Evolutionary conservation across 805 yeast species (phyloP), one percentile per base, ranked within the genome.

Genomic region (Pichia exigua): DNA sequence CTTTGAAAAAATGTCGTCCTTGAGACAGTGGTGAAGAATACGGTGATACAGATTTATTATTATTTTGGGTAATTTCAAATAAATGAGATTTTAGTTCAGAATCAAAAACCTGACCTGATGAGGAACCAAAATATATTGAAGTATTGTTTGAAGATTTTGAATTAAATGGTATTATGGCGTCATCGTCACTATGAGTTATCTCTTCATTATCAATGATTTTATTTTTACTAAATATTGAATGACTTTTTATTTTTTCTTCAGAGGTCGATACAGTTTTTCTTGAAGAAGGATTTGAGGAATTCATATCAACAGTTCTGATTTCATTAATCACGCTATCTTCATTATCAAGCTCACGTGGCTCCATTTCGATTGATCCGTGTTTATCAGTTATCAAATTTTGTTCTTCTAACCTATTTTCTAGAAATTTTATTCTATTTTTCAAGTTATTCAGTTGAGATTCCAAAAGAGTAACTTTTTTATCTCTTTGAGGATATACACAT

Each of bases 401-500:
- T 27, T 38, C 44, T 17, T 32, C 41, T 18, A 56, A 27, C 22
- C 47, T 45, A 1, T 38, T 13, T 46, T 59, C 63, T 26, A 60
- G 46, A 39, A 44, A 51, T 38, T 27, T 47, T 24, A 59, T 53
- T 20, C 57, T 46, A 30, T 53, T 49, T 38, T 49, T 48, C 32
- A 59, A 42, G 42, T 52, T 53, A 38, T 45, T 47, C 28, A 57
- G 32, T 22, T 59, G 61, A 12, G 59, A 54, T 44, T 59, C 61
- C 41, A 58, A 30, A 4, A 61, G 17, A 3, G 60, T 55, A 15
- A 61, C 56, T 44, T 59, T 58, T n/a, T 59, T 53, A 20, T 59
- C 61, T 42, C 54, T 52, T 40, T 45, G 46, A n/a, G 58, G 56
- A 42, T 60, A 60, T 8, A 32, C 46, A 44, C 64, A 60, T n/a